Evolutionary conservation across 208 protist genomes (phyloP).

Genomic region (Leptomonas pyrrhocoris): DNA sequence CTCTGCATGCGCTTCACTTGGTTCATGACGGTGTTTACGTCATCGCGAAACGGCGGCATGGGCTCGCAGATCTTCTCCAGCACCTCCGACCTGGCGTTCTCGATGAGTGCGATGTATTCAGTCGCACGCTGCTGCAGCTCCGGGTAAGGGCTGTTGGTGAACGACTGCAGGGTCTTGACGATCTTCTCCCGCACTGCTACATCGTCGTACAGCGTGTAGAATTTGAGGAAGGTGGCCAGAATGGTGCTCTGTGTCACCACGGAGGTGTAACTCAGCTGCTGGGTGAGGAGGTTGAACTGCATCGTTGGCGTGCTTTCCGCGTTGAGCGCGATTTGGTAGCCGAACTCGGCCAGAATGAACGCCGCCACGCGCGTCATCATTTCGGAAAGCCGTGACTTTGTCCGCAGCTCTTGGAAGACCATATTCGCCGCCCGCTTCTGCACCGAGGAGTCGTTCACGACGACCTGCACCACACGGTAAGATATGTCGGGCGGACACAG

Average conservation of each 20-base stretch:
- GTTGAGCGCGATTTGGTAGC: conserved; percentile 95
- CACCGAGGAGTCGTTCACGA: conserved; percentile 96
- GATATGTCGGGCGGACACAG: conserved; percentile 94
- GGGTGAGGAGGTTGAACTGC: conserved; percentile 89
- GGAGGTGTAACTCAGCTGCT: conserved; percentile 69
- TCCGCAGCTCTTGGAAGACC: conserved; percentile 60
- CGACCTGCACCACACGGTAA: conserved; percentile 93
- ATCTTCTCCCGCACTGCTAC: conserved; percentile 72
- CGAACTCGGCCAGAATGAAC: conserved; percentile 98
- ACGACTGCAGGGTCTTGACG: conserved; percentile 70
- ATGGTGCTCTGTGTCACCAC: conserved; percentile 89
- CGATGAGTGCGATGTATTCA: conserved; percentile 94
- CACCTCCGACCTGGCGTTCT: conserved; percentile 59
- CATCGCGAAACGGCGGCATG: conserved; percentile 68
- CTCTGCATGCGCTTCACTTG: conserved; percentile 32
- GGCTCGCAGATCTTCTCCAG: conserved; percentile 74
- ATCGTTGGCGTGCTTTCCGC: conserved; percentile 66
- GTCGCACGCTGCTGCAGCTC: conserved; percentile 98
- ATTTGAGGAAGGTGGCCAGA: conserved; percentile 95
- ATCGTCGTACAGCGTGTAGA: conserved; percentile 95
- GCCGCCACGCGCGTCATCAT: conserved; percentile 73
- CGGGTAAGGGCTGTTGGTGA: conserved; percentile 81
- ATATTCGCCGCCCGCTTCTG: conserved; percentile 95
- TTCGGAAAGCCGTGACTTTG: conserved; percentile 42
- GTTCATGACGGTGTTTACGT: conserved; percentile 45